Evolutionary conservation across 2,329 filamentous ascomycete species (phyloP), one percentile per base, ranked within the genome.

Genomic region (Penicillium sp.): DNA sequence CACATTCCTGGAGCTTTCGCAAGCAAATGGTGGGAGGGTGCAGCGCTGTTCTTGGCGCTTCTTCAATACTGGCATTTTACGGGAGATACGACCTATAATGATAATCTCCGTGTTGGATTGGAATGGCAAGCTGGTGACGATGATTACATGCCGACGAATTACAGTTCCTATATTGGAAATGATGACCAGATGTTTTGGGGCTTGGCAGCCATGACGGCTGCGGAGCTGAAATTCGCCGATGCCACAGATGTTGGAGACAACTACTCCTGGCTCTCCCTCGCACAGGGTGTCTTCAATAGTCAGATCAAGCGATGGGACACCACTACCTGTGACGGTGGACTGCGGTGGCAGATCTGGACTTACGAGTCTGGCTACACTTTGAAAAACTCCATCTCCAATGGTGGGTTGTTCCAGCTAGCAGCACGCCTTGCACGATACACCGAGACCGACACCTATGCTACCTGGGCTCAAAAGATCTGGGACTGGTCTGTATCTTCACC

Each of bases 361-460:
- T 84, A 83, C 66, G 93, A 96, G 71, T 86, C 87, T 62, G 91
- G 91, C 6, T 88, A 92, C 71, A 82, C 85, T 67, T 95, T 96
- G 83, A 95, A 92, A 75, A 93, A 93, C 77, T 83, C 87, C 13
- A 86, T 93, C 65, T 87, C 87, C 61, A 95, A 95, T 72, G 90
- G 90, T 42, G 88, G 86, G 16, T 85, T 95, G 70, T 93, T 96
- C 72, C 89, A 92, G 67, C 81, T 96, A 16, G 87, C 88, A 2
- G 90, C 91, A 1, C 87, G 90, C 19, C 81, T 93, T 19, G 89
- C 88, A 27, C 84, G 88, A 45, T 77, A 76, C 55, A 90, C 88
- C 0, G 77, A 77, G 25, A 90, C 91, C 66, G 67, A 77, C 0
- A 89, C 86, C 0, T 91, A 91, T 66, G 81, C 82, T 2, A 77